phyloP scores from a whole-genome alignment of 2,329 filamentous ascomycete genomes.

The Aureobasidium uvarum region DNA sequence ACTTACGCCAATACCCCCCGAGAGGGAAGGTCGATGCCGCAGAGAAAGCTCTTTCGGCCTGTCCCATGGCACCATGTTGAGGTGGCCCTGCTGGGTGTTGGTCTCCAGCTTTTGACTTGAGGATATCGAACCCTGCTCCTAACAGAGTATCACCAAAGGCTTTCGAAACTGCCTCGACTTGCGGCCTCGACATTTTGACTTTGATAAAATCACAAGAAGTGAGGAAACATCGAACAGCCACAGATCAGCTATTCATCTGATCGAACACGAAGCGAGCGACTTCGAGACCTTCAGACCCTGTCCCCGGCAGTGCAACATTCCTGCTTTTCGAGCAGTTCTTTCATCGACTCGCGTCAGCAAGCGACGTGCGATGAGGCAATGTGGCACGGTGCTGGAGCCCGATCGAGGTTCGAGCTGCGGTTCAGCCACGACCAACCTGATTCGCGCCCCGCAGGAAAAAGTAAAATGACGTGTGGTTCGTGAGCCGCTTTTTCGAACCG shows the following conservation, averaged over 20 bases:
- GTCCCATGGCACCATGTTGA: constrained; percentile 48
- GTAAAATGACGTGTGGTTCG: constrained; percentile 19
- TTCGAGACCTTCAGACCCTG: constrained; percentile 4
- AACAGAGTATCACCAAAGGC: constrained; percentile 10
- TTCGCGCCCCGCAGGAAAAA: constrained; percentile 19
- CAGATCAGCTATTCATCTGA: constrained; percentile 19
- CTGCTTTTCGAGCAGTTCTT: constrained; percentile 15
- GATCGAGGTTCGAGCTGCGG: constrained; percentile 16
- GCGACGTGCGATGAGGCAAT: constrained; percentile 26
- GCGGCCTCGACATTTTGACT: constrained; percentile 16
- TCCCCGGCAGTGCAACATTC: constrained; percentile 14
- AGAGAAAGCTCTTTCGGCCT: constrained; percentile 52
- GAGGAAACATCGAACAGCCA: constrained; percentile 16
- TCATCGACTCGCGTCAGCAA: constrained; percentile 22
- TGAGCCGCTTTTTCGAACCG: constrained; percentile 9
- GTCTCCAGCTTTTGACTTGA: constrained; percentile 38
- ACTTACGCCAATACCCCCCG: constrained; percentile 49
- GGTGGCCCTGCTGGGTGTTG: constrained; percentile 46
- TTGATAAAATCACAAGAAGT: background rate
- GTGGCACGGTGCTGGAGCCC: constrained; percentile 17
- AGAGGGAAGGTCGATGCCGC: constrained; percentile 51
- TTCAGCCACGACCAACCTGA: constrained; percentile 22
- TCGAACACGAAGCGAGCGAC: constrained; percentile 1
- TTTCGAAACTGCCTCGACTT: constrained; percentile 21
- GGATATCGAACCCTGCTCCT: constrained; percentile 38